These are phyloP conservation scores for Andrographis paniculata DNA, from an alignment of 305 asterid species.

Conservation along the genomic window DNA sequence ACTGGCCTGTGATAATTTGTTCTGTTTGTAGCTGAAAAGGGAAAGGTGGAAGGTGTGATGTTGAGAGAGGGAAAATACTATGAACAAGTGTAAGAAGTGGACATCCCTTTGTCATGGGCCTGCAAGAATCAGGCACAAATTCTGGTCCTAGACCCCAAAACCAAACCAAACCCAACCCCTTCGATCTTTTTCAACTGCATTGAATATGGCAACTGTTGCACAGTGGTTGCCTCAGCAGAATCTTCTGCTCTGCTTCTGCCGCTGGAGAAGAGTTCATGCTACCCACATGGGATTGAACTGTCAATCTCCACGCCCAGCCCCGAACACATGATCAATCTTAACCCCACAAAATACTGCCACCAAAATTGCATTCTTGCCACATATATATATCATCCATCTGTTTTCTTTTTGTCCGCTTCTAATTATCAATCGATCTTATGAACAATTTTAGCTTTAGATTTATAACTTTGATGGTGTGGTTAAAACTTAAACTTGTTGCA, in stretches of 20 bases:
- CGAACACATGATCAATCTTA: neutral
- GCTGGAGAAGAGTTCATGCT: constrained; percentile 29
- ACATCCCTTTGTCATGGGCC: constrained; percentile 46
- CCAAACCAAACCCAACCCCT: too few relatives aligned
- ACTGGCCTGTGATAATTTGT: constrained; percentile 4
- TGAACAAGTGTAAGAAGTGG: constrained; percentile 1
- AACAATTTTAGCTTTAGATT: too few relatives aligned
- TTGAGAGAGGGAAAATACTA: neutral
- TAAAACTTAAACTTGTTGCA: too few relatives aligned
- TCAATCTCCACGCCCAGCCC: neutral
- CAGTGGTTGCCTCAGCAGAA: constrained; percentile 39
- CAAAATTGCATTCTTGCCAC: too few relatives aligned
- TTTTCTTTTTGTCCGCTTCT: too few relatives aligned
- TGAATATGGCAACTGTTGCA: constrained; percentile 43
- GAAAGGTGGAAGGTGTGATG: neutral
- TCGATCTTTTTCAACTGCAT: constrained; percentile 19
- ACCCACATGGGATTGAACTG: constrained; percentile 37
- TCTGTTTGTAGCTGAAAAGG: constrained; percentile 2
- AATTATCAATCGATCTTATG: too few relatives aligned
- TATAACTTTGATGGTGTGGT: too few relatives aligned
- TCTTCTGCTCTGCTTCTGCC: too few relatives aligned
- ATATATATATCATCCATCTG: too few relatives aligned
- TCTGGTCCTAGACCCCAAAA: constrained; percentile 26
- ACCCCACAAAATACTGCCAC: neutral
- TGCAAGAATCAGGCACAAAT: constrained; percentile 45